Conservation (phyloP, 2,329 filamentous ascomycete species). For the Byssochlamys sp. region DNA sequence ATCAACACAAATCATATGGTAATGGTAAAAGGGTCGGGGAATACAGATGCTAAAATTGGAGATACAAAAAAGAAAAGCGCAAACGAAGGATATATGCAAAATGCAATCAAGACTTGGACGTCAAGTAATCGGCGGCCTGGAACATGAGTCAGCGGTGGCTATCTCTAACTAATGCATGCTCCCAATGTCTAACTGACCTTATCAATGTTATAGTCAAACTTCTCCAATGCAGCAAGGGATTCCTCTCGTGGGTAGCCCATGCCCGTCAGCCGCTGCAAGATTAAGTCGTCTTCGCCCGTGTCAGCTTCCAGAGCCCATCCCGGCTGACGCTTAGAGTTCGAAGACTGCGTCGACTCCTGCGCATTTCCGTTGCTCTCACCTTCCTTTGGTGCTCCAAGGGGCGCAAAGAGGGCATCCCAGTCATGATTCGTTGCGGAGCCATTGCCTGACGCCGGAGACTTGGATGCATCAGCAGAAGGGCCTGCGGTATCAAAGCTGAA, state of each 20-base stretch:
- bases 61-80: slow-evolving; percentile 9
- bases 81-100: slow-evolving; percentile 14
- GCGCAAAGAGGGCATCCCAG: slow-evolving; percentile 90
- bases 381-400: slow-evolving; percentile 46
- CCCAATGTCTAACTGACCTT: slow-evolving; percentile 55
- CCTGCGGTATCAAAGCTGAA: slow-evolving; percentile 28
- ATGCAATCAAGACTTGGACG: slow-evolving; percentile 28
- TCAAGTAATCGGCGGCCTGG: slow-evolving; percentile 33
- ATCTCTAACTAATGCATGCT: neutral
- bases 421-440: slow-evolving; percentile 52
- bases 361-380: slow-evolving; percentile 3
- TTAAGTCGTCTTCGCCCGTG: slow-evolving; percentile 79
- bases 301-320: slow-evolving; percentile 63
- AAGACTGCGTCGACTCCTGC: slow-evolving; percentile 4
- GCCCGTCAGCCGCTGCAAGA: slow-evolving; percentile 74
- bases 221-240: slow-evolving; percentile 73
- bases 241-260: slow-evolving; percentile 77
- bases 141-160: neutral
- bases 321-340: slow-evolving; percentile 23
- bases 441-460: slow-evolving; percentile 27
- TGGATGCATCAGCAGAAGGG: slow-evolving; percentile 35
- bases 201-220: slow-evolving; percentile 91
- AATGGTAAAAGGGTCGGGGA: neutral
- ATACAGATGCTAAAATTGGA: slow-evolving; percentile 1
- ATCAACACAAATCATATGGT: neutral